These are phyloP conservation scores for Sugiyamaella marilandica DNA, from an alignment of 805 yeast species.

Conservation along the genomic window DNA sequence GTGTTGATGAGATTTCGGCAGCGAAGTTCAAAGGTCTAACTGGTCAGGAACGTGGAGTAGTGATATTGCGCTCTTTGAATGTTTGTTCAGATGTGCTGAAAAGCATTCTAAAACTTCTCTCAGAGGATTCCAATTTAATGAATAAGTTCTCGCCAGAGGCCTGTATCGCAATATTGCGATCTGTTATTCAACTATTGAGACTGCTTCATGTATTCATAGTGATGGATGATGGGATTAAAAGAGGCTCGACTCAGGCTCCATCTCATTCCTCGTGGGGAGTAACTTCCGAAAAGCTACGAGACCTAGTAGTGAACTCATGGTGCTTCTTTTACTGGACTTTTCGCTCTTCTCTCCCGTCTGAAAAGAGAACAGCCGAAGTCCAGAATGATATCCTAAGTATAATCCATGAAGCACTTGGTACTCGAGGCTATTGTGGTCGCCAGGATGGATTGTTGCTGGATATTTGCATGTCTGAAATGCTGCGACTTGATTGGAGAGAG, in stretches of 20 bases:
- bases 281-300: constrained; percentile 28
- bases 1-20: constrained; percentile 37
- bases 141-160: constrained; percentile 9
- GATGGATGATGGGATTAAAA: constrained; percentile 34
- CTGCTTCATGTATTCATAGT: constrained; percentile 33
- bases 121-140: constrained; percentile 19
- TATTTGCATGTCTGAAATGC: constrained; percentile 51
- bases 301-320: constrained; percentile 34
- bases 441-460: constrained; percentile 58
- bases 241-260: constrained; percentile 28
- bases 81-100: constrained; percentile 49
- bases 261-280: constrained; percentile 31
- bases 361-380: constrained; percentile 15
- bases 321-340: constrained; percentile 38
- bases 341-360: constrained; percentile 23
- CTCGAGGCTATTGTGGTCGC: constrained; percentile 61
- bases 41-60: constrained; percentile 36
- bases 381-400: constrained; percentile 48
- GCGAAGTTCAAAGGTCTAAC: constrained; percentile 24
- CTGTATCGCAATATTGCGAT: constrained; percentile 12
- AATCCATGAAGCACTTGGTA: constrained; percentile 72
- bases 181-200: constrained; percentile 28
- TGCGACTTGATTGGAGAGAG: constrained; percentile 38
- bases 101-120: constrained; percentile 24
- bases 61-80: constrained; percentile 48